phyloP scores from a whole-genome alignment of 495 filamentous ascomycete genomes.

The Tuber aestivum region DNA sequence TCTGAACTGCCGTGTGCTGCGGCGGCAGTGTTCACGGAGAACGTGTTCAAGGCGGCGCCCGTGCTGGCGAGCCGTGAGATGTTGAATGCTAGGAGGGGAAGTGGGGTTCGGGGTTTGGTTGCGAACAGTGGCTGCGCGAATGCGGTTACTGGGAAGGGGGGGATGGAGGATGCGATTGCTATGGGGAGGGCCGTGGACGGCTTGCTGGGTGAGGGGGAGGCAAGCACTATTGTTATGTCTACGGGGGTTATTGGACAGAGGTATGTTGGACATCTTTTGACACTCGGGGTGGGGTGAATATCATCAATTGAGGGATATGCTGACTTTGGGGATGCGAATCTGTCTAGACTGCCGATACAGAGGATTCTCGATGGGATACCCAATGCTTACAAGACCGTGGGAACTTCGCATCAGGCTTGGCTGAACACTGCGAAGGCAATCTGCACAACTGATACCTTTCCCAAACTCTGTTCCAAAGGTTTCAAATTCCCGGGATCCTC shows the following conservation, averaged over 20 bases:
- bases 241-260: conserved; percentile 97
- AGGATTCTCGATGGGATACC: conserved; percentile 84
- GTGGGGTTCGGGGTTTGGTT: conserved; percentile 71
- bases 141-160: conserved; percentile 89
- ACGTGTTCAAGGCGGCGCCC: conserved; percentile 95
- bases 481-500: conserved; percentile 79
- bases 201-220: conserved; percentile 53
- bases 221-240: conserved; percentile 85
- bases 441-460: conserved; percentile 98
- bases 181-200: conserved; percentile 78
- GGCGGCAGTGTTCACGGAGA: conserved; percentile 93
- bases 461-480: conserved; percentile 79
- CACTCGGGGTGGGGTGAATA: neutral
- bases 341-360: conserved; percentile 68
- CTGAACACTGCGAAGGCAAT: conserved; percentile 81
- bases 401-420: conserved; percentile 76
- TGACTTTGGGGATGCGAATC: conserved; percentile 17
- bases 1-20: conserved; percentile 87
- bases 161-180: conserved; percentile 74
- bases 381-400: conserved; percentile 61
- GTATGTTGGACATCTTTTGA: conserved; percentile 44
- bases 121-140: conserved; percentile 97
- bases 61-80: conserved; percentile 74
- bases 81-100: conserved; percentile 58
- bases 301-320: neutral